Conservation (phyloP, 2,329 filamentous ascomycete genomes). For the Rosellinia necatrix region DNA sequence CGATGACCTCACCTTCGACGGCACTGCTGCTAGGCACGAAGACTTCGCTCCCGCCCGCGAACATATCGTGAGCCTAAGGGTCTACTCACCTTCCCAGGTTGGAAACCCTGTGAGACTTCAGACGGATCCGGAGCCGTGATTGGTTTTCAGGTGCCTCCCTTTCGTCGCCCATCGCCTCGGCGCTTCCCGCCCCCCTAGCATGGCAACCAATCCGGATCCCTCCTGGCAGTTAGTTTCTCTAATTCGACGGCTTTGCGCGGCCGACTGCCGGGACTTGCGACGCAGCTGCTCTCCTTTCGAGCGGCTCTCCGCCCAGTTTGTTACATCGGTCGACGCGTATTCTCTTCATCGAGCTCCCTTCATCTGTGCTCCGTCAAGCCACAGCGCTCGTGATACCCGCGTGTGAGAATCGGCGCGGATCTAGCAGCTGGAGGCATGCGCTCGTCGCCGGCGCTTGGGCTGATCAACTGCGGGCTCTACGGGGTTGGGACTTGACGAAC, state of each 20-base stretch:
- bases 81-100: slow-evolving; percentile 24
- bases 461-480: background rate
- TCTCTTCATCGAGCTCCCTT: background rate
- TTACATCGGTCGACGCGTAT: background rate
- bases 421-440: background rate
- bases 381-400: slow-evolving; percentile 3
- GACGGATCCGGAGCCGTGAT: slow-evolving; percentile 7
- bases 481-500: too few relatives aligned
- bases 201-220: too few relatives aligned
- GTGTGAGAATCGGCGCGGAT: slow-evolving; percentile 3
- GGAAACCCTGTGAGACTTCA: slow-evolving; percentile 18
- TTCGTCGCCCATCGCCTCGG: slow-evolving; percentile 9
- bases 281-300: background rate
- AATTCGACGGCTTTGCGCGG: background rate
- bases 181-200: slow-evolving; percentile 20
- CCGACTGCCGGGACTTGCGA: background rate
- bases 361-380: background rate
- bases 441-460: slow-evolving; percentile 6
- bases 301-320: background rate
- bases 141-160: slow-evolving; percentile 17
- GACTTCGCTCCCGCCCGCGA: background rate
- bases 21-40: slow-evolving; percentile 12
- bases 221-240: too few relatives aligned
- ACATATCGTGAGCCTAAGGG: slow-evolving; percentile 13
- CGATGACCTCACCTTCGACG: slow-evolving; percentile 30